These are phyloP conservation scores for Heimioporus sp. DNA, from an alignment of 768 basidiomycete genomes.

Conservation along the genomic window DNA sequence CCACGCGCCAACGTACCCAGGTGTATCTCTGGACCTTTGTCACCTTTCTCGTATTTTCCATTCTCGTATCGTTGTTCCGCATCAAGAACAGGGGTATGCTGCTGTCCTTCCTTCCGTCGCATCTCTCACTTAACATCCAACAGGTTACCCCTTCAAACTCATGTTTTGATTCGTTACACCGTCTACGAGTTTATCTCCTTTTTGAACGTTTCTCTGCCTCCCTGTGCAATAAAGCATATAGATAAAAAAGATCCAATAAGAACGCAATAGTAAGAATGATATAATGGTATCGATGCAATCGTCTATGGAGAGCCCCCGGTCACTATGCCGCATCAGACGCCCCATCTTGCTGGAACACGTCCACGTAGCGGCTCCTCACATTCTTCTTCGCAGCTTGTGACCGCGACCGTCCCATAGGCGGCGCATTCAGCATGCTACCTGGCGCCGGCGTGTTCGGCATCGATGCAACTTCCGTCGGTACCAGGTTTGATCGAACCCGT, in stretches of 20 bases:
- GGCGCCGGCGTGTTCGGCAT: slow-evolving; percentile 32
- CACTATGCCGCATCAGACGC: slow-evolving; percentile 16
- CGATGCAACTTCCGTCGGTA: slow-evolving; percentile 43
- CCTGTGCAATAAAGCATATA: slow-evolving; percentile 13
- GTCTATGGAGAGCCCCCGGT: not conserved
- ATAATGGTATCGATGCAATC: slow-evolving; percentile 15
- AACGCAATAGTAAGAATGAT: slow-evolving; percentile 14
- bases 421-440: slow-evolving; percentile 18
- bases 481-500: slow-evolving; percentile 66
- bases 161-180: slow-evolving; percentile 46
- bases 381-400: slow-evolving; percentile 68
- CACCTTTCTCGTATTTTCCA: slow-evolving; percentile 80
- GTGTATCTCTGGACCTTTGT: slow-evolving; percentile 88
- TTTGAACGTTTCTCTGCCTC: too few species aligned
- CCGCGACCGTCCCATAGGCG: slow-evolving; percentile 50
- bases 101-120: not conserved
- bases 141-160: slow-evolving; percentile 82
- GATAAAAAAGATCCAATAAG: slow-evolving; percentile 23
- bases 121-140: slow-evolving; percentile 1
- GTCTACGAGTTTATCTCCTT: too few species aligned
- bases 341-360: slow-evolving; percentile 72
- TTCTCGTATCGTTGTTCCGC: slow-evolving; percentile 83
- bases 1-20: slow-evolving; percentile 75
- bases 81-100: slow-evolving; percentile 83
- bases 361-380: slow-evolving; percentile 82